A percentile compares a stretch with the other conserved stretches of the same genome.
phyloP scores from a whole-genome alignment of 257 asterid species.

The Solanum lycopersicoides region DNA sequence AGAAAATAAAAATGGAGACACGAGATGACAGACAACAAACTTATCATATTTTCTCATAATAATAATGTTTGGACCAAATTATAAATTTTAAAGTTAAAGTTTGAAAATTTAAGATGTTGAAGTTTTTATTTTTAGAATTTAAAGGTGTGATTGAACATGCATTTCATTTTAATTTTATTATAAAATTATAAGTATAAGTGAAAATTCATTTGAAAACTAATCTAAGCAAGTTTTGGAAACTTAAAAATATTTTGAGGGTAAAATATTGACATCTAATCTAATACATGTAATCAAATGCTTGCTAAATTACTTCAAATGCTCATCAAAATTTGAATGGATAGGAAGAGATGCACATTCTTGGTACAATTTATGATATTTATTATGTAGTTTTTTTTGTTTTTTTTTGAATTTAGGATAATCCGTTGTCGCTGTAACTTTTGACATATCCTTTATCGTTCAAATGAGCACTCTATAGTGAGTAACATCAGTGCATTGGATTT shows the following conservation, averaged over 20 bases:
- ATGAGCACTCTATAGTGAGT: no score
- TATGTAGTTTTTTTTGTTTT: neutral
- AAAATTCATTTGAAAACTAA: neutral
- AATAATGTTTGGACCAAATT: neutral
- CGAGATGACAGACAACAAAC: no score
- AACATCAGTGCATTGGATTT: no score
- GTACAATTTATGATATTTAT: no score
- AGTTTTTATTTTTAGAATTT: neutral
- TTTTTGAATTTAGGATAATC: no score
- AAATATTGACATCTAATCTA: neutral
- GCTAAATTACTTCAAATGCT: neutral
- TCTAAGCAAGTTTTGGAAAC: neutral
- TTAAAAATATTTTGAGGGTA: rapidly evolving
- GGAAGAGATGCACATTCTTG: neutral
- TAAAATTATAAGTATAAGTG: neutral
- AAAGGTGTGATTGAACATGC: neutral
- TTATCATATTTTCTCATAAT: neutral
- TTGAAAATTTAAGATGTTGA: neutral
- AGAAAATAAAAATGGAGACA: neutral
- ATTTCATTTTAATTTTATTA: neutral
- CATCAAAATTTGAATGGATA: neutral
- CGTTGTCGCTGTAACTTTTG: no score
- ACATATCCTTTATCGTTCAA: no score
- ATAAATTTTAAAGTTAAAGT: neutral
- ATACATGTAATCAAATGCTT: neutral